Evolutionary conservation across 352 stramenopile genomes (phyloP), one percentile per base, ranked within the genome.

Genomic region (Thraustochytrium striatum): DNA sequence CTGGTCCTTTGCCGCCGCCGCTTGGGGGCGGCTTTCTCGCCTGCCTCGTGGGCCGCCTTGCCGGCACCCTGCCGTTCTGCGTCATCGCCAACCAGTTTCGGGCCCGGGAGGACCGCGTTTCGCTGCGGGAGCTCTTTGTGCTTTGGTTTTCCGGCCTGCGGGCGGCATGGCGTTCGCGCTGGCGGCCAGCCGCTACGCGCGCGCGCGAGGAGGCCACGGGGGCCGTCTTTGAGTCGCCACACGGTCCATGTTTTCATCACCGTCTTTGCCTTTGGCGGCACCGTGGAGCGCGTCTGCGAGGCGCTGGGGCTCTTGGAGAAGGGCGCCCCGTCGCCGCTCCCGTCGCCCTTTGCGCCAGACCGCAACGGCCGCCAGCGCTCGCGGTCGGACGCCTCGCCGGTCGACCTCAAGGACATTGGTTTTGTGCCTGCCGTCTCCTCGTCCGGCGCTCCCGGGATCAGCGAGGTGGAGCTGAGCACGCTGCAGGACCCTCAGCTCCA

Each of bases 121-220:
- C 32, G 11, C 44, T 28, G 19, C 35, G 61, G 28, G 44, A 79
- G 5, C 69, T 82, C n/a, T 84, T 85, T 53, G 58, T 85, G 38
- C 21, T 84, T 2, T 83, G 79, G 79, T 83, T 70, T 39, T 70
- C 73, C 3, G 79, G 82, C 11, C 41, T 85, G 36, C 79, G 82
- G 82, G 82, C 13, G 70, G 70, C 21, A 79, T 83, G 53, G 57
- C 82, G 35, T 85, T 82, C 68, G 83, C 83, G 25, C 81, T 86
- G n/a, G 62, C 82, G 33, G 36, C 83, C 28, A 52, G 41, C 47
- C 82, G 79, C 59, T 78, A 79, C 69, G 19, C 36, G 75, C 78
- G 82, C 47, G 13, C 69, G 47, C n/a, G 50, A 1, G 19, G 52
- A 70, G 25, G 47, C 25, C 8, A 59, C 73, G 7, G 69, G 36